Conservation (phyloP, 257 asterid genomes). For the Gentiana dahurica region DNA sequence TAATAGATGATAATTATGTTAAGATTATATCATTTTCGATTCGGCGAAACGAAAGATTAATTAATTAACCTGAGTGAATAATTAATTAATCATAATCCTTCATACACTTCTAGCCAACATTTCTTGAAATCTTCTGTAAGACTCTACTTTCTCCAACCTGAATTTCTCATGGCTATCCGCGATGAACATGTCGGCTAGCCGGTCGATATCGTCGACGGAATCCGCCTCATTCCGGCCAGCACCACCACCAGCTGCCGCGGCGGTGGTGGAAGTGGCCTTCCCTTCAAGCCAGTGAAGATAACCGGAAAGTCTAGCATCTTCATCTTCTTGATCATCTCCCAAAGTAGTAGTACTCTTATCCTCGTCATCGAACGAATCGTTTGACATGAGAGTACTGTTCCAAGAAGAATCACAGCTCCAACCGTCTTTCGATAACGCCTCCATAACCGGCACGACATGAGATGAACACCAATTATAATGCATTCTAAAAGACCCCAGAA, state of each 20-base stretch:
- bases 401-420: slow-evolving; percentile 50
- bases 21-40: too few species aligned
- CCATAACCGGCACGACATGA: slow-evolving; percentile 35
- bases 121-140: slow-evolving; percentile 73
- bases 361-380: slow-evolving; percentile 9
- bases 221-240: neutral
- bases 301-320: slow-evolving; percentile 21
- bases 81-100: neutral
- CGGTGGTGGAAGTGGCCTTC: slow-evolving; percentile 10
- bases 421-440: slow-evolving; percentile 13
- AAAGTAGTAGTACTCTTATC: too few species aligned
- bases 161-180: slow-evolving; percentile 78
- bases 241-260: too few species aligned
- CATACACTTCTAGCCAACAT: slow-evolving; percentile 87
- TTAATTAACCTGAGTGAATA: too few species aligned
- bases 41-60: too few species aligned
- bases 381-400: slow-evolving; percentile 27
- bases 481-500: slow-evolving; percentile 61
- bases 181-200: slow-evolving; percentile 79
- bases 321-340: too few species aligned
- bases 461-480: slow-evolving; percentile 93
- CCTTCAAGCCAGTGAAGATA: slow-evolving; percentile 86
- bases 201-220: slow-evolving; percentile 45
- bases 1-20: too few species aligned
- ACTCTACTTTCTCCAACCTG: slow-evolving; percentile 76